These are phyloP conservation scores for Parastagonospora avenae DNA, from an alignment of 2,329 filamentous ascomycete species.

Conservation along the genomic window DNA sequence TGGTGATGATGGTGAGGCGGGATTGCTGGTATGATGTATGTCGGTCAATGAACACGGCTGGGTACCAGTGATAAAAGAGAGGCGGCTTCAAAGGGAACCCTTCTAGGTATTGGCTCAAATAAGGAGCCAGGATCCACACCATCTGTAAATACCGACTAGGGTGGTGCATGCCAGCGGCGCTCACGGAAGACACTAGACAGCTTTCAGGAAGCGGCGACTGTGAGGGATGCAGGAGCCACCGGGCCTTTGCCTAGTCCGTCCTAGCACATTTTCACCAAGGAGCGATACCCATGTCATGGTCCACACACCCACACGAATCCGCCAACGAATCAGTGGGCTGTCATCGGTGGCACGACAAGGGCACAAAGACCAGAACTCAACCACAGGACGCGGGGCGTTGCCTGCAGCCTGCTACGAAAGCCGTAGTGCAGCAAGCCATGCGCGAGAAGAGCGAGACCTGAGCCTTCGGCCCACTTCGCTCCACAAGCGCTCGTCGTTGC, in stretches of 20 bases:
- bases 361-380: not conserved
- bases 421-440: conserved; percentile 4
- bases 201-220: conserved; percentile 29
- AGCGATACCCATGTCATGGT: conserved; percentile 32
- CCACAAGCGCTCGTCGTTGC: conserved; percentile 28
- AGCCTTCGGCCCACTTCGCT: conserved; percentile 15
- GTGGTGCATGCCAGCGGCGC: conserved; percentile 39
- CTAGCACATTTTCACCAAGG: conserved; percentile 29
- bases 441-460: conserved; percentile 6
- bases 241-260: conserved; percentile 15
- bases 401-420: conserved; percentile 32
- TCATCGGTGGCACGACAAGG: not conserved
- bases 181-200: conserved; percentile 30
- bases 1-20: conserved; percentile 18
- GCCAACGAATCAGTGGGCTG: conserved; percentile 23
- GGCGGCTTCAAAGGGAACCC: conserved; percentile 19
- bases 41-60: conserved; percentile 39
- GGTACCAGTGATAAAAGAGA: conserved; percentile 39
- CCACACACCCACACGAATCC: conserved; percentile 18
- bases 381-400: conserved; percentile 3
- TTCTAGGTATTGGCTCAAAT: conserved; percentile 34
- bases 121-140: conserved; percentile 19
- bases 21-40: conserved; percentile 47
- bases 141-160: conserved; percentile 47
- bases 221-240: conserved; percentile 22